Percentiles rank a stretch among this genome's conserved stretches.
Conservation (phyloP, 805 yeast species). For the Zygotorulaspora danielsina region DNA sequence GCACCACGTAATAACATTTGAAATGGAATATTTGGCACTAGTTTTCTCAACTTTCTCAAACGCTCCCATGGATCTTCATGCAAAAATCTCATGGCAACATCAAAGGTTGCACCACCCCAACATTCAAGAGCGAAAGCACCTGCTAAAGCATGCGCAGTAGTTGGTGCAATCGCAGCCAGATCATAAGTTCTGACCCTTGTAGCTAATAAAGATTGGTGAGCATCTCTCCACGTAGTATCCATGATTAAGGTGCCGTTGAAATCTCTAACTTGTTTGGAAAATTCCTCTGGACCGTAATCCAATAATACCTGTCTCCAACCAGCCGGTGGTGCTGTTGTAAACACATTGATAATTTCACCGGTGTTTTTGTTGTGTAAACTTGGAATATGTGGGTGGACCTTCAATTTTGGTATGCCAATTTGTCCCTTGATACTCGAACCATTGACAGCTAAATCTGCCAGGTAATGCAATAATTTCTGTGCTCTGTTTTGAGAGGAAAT, state of each 20-base stretch:
- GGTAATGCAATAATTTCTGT: constrained; percentile 81
- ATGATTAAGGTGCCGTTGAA: constrained; percentile 85
- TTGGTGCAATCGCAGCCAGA: constrained; percentile 83
- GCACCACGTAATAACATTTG: constrained; percentile 99
- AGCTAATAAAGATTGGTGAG: constrained; percentile 95
- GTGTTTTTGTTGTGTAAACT: constrained; percentile 51
- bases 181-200: constrained; percentile 96
- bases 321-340: constrained; percentile 49
- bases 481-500: constrained; percentile 95
- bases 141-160: constrained; percentile 84
- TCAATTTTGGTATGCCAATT: constrained; percentile 82
- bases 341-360: constrained; percentile 60
- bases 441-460: constrained; percentile 91
- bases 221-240: constrained; percentile 99
- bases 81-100: constrained; percentile 96
- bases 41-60: constrained; percentile 75
- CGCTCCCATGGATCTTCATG: constrained; percentile 99
- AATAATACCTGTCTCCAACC: constrained; percentile 93
- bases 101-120: constrained; percentile 99
- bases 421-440: constrained; percentile 97
- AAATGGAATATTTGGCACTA: constrained; percentile 98
- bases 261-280: constrained; percentile 81
- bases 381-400: constrained; percentile 73
- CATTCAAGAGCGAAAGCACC: constrained; percentile 96
- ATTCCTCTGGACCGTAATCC: constrained; percentile 80